phyloP scores from a whole-genome alignment of 1,284 basidiomycete genomes.

The Abortiporus biennis region DNA sequence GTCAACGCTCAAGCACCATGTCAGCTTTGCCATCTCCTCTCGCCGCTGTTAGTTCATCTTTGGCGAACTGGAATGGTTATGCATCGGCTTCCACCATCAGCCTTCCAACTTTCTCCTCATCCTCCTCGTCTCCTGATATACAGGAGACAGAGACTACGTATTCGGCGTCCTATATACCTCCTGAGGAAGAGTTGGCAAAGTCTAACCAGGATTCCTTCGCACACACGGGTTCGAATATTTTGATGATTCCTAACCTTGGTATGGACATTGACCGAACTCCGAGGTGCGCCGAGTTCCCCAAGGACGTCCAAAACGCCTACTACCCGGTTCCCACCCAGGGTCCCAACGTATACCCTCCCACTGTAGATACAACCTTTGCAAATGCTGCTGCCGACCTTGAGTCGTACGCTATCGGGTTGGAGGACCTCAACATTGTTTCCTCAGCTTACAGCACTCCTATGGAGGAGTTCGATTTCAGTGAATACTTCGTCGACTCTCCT shows the following conservation, averaged over 20 bases:
- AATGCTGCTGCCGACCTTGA: conserved; percentile 12
- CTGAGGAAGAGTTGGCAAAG: too few relatives aligned
- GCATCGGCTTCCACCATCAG: background rate
- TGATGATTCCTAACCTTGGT: background rate
- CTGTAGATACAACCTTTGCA: background rate
- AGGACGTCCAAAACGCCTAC: conserved; percentile 7
- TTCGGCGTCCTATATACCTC: background rate
- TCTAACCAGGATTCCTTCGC: too few relatives aligned
- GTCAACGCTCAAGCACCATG: conserved; percentile 16
- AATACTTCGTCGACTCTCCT: conserved; percentile 11
- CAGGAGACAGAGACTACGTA: background rate
- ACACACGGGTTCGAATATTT: background rate
- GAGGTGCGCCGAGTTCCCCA: conserved; percentile 14
- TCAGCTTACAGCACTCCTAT: conserved; percentile 9
- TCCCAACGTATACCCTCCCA: conserved; percentile 1
- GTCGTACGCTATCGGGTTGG: conserved; percentile 17
- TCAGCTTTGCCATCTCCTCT: conserved; percentile 22
- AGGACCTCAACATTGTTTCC: conserved; percentile 13
- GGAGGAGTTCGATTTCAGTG: conserved; percentile 14
- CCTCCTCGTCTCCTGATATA: conserved; percentile 1
- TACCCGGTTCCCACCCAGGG: conserved; percentile 1
- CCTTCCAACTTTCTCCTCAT: background rate
- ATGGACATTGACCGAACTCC: conserved; percentile 20
- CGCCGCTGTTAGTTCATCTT: conserved; percentile 24
- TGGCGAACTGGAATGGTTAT: conserved; percentile 24